Base-by-base conservation (phyloP, 257 asterid genomes). In the Scutellaria galericulata region DNA sequence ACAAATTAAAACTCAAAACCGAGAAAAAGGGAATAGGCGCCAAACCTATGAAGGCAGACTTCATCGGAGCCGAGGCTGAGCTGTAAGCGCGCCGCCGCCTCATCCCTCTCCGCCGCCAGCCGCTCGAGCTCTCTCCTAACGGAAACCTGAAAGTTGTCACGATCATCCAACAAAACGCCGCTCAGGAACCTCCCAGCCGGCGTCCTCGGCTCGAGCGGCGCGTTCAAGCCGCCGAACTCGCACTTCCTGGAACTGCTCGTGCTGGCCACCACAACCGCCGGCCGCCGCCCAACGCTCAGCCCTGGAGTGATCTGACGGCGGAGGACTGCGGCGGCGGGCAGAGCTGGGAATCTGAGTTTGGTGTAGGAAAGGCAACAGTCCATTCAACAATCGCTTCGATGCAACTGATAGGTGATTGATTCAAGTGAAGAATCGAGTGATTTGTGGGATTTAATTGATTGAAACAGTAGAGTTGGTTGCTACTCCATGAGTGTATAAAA, bases 31-130 rank as follows among this genome's bases (percentile, higher is more conserved):
- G 52, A 6, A 9, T 40, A 39, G 0, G 9, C 9, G 42, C 56
- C 45, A 79, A 60, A 94, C 99, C 97, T 88, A 72, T 87, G 92
- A 60, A 95, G 96, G 75, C 79, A 79, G 66, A 94, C 93, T 82
- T 88, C 93, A 73, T 79, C 89, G 5, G 98, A 91, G 76, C 81
- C 86, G 37, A 78, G 71, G 79, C 96, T 85, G 73, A 83, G 80
- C 77, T 74, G 77, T 83, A 81, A 52, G 51, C 94, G 80, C 41
- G 85, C 87, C 82, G 71, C 79, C 52, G 96, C 96, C 44, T 82
- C 85, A 66, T 85, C 83, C 56, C 84, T 83, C 51, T 86, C 86
- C 12, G 39, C 77, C 63, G 85, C 84, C 63, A 94, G 79, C 70
- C 81, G 78, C 78, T 82, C 88, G 79, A 94, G 72, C 86, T 84